Percentiles rank a stretch among this genome's conserved stretches.
phyloP scores from a whole-genome alignment of 805 yeast species.

The Vanderwaltozyma yarrowii region DNA sequence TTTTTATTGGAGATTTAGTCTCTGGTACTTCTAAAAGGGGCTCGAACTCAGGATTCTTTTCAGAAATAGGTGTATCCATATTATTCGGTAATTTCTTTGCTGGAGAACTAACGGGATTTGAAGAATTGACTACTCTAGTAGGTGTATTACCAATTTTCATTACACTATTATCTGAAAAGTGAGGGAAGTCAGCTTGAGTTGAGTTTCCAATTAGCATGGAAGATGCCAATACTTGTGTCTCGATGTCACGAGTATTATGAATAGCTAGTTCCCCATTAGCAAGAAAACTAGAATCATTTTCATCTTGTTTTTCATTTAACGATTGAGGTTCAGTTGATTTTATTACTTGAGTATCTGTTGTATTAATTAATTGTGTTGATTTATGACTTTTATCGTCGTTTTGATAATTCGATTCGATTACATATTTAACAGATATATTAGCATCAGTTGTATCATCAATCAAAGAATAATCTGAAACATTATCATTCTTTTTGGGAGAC shows the following conservation, averaged over 20 bases:
- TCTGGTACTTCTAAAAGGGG: conserved; percentile 8
- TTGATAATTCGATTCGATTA: conserved; percentile 5
- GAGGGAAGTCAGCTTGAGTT: neutral
- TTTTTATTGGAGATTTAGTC: conserved; percentile 8
- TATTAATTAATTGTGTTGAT: conserved; percentile 15
- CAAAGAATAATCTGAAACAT: conserved; percentile 4
- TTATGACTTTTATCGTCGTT: conserved; percentile 7
- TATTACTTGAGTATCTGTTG: conserved; percentile 7
- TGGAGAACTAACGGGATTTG: too few relatives aligned
- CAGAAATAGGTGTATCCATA: neutral
- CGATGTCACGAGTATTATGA: conserved; percentile 1
- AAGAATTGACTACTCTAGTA: neutral
- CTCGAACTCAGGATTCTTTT: conserved; percentile 1
- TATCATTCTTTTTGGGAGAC: neutral
- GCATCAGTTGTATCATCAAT: conserved; percentile 15
- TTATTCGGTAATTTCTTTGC: neutral
- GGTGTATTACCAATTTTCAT: neutral
- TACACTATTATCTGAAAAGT: neutral
- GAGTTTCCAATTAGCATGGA: too few relatives aligned
- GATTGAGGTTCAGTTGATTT: neutral
- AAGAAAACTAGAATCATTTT: neutral
- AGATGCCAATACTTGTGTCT: conserved; percentile 6
- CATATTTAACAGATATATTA: conserved; percentile 10
- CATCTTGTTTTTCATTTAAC: neutral
- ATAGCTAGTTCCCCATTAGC: neutral